These are phyloP conservation scores for Ceriops decandra DNA, from an alignment of 345 rosid species.

Conservation along the genomic window DNA sequence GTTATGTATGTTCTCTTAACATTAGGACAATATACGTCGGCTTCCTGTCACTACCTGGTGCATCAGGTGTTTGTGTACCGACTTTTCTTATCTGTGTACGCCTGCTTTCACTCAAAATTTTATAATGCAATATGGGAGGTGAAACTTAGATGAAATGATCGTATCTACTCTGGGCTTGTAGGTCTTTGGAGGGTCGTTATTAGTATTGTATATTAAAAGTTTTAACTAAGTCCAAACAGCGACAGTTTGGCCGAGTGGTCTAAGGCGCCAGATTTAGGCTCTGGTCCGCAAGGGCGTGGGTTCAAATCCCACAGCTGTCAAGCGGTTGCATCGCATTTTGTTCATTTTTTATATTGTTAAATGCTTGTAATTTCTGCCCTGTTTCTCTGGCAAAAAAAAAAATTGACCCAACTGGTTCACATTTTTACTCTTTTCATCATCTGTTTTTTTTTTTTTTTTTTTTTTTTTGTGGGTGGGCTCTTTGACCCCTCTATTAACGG, in stretches of 20 bases:
- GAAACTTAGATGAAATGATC: background rate
- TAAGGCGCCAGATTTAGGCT: slow-evolving; percentile 99
- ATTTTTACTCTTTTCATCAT: background rate
- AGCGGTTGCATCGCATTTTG: no score
- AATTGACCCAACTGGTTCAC: no score
- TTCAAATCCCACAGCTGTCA: slow-evolving; percentile 99
- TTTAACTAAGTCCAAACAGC: no score
- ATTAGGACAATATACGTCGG: background rate
- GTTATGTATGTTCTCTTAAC: background rate
- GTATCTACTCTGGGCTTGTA: no score
- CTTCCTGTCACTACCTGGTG: no score
- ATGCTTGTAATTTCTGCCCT: background rate
- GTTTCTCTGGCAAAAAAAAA: no score
- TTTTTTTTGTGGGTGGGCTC: no score
- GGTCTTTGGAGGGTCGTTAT: no score
- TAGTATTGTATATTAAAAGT: no score
- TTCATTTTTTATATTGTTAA: no score
- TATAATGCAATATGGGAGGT: background rate
- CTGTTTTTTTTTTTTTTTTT: background rate
- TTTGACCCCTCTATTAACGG: no score
- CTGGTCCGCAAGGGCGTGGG: slow-evolving; percentile 99
- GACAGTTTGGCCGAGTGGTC: slow-evolving; percentile 99
- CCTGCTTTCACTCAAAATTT: background rate
- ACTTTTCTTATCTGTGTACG: background rate
- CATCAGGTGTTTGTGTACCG: background rate